Conservation (phyloP, 1,284 basidiomycete genomes). For the Moniliella sp. region DNA sequence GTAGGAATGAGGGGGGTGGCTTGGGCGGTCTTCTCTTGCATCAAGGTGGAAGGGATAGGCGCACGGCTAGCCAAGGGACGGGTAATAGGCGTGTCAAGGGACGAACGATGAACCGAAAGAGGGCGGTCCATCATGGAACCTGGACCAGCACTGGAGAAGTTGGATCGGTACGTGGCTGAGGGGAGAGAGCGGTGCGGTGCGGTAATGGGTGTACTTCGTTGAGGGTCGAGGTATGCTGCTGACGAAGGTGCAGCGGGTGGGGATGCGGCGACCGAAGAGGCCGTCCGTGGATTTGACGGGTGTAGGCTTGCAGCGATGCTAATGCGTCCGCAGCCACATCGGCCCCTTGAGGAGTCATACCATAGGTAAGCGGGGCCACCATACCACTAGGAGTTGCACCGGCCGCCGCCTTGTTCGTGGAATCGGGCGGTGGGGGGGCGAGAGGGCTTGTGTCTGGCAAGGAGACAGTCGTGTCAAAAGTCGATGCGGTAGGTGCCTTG, state of each 20-base stretch:
- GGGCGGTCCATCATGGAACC: neutral
- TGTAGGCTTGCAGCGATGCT: neutral
- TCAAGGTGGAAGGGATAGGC: conserved; percentile 10
- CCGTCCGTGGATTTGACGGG: neutral
- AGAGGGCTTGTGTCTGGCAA: neutral
- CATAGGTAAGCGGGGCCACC: too few relatives aligned
- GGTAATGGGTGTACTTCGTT: too few relatives aligned
- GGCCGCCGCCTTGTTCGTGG: neutral
- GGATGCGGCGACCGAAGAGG: neutral
- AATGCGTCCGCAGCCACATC: neutral
- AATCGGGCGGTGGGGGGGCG: neutral
- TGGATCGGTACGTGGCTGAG: too few relatives aligned
- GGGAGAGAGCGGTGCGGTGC: too few relatives aligned
- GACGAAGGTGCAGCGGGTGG: too few relatives aligned
- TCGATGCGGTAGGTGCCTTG: neutral
- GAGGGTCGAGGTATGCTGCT: too few relatives aligned
- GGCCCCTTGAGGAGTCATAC: too few relatives aligned
- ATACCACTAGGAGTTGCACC: too few relatives aligned
- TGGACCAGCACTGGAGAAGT: neutral
- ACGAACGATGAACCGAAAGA: neutral
- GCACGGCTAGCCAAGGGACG: conserved; percentile 5
- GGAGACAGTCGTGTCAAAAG: neutral
- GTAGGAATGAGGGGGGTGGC: conserved; percentile 7
- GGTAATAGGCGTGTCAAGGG: conserved; percentile 7
- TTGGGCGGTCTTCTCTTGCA: neutral